These are phyloP conservation scores for Fusarium secorum DNA, from an alignment of 2,329 filamentous ascomycete species.

Conservation along the genomic window DNA sequence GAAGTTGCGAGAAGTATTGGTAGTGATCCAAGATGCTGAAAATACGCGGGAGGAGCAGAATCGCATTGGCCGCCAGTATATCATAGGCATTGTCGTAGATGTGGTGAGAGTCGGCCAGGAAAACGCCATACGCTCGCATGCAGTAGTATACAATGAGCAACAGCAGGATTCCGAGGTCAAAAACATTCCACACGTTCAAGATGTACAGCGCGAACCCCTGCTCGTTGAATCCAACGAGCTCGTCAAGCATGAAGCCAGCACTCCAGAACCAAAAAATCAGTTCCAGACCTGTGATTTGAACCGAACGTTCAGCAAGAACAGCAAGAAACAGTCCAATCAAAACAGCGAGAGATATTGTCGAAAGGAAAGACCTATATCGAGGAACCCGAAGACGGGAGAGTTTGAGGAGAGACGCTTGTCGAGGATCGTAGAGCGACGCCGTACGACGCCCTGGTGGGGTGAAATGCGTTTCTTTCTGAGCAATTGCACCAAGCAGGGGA, in stretches of 20 bases:
- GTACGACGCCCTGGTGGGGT: slow-evolving; percentile 68
- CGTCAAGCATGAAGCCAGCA: slow-evolving; percentile 94
- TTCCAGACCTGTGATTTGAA: slow-evolving; percentile 83
- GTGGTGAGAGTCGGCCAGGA: slow-evolving; percentile 76
- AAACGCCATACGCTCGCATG: slow-evolving; percentile 85
- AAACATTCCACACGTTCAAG: slow-evolving; percentile 97
- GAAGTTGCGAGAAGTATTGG: slow-evolving; percentile 91
- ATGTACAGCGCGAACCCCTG: slow-evolving; percentile 96
- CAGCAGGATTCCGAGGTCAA: slow-evolving; percentile 88
- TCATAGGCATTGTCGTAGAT: slow-evolving; percentile 91
- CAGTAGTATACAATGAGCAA: slow-evolving; percentile 89
- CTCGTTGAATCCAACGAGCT: slow-evolving; percentile 94
- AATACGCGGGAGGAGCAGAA: slow-evolving; percentile 86
- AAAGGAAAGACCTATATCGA: slow-evolving; percentile 88
- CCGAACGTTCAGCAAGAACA: slow-evolving; percentile 77
- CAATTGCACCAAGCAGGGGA: slow-evolving; percentile 56
- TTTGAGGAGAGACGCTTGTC: slow-evolving; percentile 90
- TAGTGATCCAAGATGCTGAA: slow-evolving; percentile 96
- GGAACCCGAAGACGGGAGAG: slow-evolving; percentile 89
- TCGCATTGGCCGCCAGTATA: slow-evolving; percentile 89
- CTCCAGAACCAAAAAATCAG: slow-evolving; percentile 98
- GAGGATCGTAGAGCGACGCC: slow-evolving; percentile 87
- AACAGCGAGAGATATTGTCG: slow-evolving; percentile 85
- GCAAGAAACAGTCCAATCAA: slow-evolving; percentile 86
- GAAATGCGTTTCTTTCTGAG: slow-evolving; percentile 44